Conservation (phyloP, 495 filamentous ascomycete species). For the Talaromyces proteolyticus region DNA sequence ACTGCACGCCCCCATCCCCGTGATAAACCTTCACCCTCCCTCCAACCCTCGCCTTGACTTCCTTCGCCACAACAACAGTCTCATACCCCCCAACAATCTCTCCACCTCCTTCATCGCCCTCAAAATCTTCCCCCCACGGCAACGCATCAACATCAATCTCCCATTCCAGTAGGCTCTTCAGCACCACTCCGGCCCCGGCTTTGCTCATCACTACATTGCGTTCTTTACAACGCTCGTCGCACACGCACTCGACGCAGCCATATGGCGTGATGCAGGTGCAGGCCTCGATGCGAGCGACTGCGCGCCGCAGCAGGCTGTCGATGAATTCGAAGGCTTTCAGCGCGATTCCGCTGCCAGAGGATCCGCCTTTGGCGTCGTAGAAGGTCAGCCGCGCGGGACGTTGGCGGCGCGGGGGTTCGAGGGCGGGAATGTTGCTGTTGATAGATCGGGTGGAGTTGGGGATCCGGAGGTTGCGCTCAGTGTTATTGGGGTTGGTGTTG, state of each 20-base stretch:
- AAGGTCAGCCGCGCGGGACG: slow-evolving; percentile 86
- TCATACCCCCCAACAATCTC: slow-evolving; percentile 66
- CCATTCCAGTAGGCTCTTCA: slow-evolving; percentile 67
- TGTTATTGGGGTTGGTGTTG: slow-evolving; percentile 2
- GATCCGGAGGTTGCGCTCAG: too few species aligned
- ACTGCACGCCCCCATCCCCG: slow-evolving; percentile 7
- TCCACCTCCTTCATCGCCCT: slow-evolving; percentile 35
- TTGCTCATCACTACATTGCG: slow-evolving; percentile 92
- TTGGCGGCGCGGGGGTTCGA: slow-evolving; percentile 57
- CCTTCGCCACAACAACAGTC: slow-evolving; percentile 70
- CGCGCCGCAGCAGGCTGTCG: slow-evolving; percentile 69
- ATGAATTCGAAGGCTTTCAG: slow-evolving; percentile 92
- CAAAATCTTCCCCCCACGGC: slow-evolving; percentile 69
- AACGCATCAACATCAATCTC: slow-evolving; percentile 70
- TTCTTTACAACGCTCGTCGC: slow-evolving; percentile 79
- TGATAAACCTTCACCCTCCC: slow-evolving; percentile 19
- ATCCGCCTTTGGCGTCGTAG: slow-evolving; percentile 89
- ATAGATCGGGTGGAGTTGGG: too few species aligned
- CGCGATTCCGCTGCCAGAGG: slow-evolving; percentile 76
- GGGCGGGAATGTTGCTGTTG: slow-evolving; percentile 8
- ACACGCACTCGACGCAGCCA: slow-evolving; percentile 88
- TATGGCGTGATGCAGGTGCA: slow-evolving; percentile 57
- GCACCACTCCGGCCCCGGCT: slow-evolving; percentile 73
- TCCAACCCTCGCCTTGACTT: slow-evolving; percentile 47
- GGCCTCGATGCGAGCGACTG: slow-evolving; percentile 67